Evolutionary conservation across 129 eudicot genomes (phyloP).

Genomic region (Artemisia annua): DNA sequence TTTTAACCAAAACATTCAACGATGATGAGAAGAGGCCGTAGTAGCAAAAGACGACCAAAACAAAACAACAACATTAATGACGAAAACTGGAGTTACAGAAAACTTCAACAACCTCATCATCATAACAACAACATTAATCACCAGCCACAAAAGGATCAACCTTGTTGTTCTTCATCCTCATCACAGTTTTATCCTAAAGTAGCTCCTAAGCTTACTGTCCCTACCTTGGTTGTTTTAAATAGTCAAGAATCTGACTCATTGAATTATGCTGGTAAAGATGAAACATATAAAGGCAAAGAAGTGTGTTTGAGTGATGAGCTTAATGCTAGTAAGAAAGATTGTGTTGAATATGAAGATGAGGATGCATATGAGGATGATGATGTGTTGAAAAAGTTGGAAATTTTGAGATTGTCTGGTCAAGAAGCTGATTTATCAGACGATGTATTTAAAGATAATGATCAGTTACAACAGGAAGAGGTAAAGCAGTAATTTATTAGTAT

Average conservation of each 20-base stretch:
- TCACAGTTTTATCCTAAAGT: no score
- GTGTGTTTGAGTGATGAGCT: no score
- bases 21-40: not conserved
- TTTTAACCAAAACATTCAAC: not conserved
- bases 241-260: constrained; percentile 3
- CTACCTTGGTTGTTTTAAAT: not conserved
- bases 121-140: not conserved
- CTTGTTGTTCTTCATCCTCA: no score
- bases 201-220: no score
- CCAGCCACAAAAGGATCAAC: no score
- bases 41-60: not conserved
- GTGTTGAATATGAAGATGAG: not conserved
- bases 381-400: constrained; percentile 37
- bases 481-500: no score
- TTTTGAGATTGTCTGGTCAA: constrained; percentile 41
- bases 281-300: constrained; percentile 5
- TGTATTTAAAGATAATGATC: constrained; percentile 56
- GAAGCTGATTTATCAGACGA: constrained; percentile 65
- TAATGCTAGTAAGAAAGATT: no score
- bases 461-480: constrained; percentile 88
- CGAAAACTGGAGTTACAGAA: no score
- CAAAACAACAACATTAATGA: no score
- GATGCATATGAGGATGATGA: constrained; percentile 38
- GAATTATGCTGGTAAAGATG: not conserved
- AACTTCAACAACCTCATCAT: no score